phyloP scores from a whole-genome alignment of 2,329 filamentous ascomycete species.

The Talaromyces amestolkiae region DNA sequence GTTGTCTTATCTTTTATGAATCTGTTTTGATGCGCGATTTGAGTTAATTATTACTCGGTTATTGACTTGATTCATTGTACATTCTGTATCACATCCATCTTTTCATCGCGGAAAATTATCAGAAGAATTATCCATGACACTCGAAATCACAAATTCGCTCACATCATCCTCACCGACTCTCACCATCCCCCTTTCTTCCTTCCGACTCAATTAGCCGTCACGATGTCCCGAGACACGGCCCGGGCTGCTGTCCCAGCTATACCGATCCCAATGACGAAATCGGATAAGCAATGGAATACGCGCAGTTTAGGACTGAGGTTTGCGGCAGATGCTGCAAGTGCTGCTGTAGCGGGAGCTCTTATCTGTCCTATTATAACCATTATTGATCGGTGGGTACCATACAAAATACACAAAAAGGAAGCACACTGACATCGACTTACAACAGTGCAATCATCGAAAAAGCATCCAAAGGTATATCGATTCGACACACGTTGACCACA shows the following conservation, averaged over 20 bases:
- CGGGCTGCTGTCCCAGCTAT: slow-evolving; percentile 25
- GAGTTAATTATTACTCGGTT: neutral
- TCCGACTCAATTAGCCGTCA: neutral
- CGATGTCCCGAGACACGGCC: slow-evolving; percentile 33
- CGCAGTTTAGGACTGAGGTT: slow-evolving; percentile 66
- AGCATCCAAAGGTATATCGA: slow-evolving; percentile 45
- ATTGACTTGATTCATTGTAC: slow-evolving; percentile 2
- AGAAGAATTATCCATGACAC: neutral
- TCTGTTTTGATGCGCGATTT: neutral
- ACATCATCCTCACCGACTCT: neutral
- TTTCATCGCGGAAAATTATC: neutral
- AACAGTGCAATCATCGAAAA: slow-evolving; percentile 51
- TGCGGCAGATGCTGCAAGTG: slow-evolving; percentile 66
- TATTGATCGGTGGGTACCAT: slow-evolving; percentile 69
- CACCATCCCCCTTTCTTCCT: neutral
- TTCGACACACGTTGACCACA: slow-evolving; percentile 41
- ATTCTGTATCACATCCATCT: neutral
- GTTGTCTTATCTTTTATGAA: neutral
- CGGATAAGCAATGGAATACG: slow-evolving; percentile 64
- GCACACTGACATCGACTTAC: slow-evolving; percentile 5
- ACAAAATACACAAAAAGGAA: neutral
- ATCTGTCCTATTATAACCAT: slow-evolving; percentile 83
- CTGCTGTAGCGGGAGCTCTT: slow-evolving; percentile 67
- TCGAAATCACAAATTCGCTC: neutral
- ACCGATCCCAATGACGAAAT: neutral